Evolutionary conservation across 192 early-diverging fungal species (phyloP), one percentile per base, ranked within the genome.

Genomic region (Coemansia reversa): DNA sequence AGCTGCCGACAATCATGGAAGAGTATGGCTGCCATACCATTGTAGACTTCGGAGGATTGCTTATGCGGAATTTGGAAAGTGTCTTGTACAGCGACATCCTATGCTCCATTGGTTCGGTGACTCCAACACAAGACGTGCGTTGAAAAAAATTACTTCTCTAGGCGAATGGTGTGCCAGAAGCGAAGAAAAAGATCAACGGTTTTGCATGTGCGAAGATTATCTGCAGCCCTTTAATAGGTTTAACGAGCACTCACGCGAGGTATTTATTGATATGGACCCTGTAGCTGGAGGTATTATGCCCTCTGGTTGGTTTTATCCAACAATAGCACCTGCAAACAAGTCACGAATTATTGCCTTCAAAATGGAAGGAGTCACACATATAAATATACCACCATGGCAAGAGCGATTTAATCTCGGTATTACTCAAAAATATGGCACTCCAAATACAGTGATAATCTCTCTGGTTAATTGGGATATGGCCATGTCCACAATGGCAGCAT

Each of bases 381-480:
- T 7, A 1, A 28, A n/a, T 23, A 4, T 27, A 3, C 59, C 50
- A 11, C 24, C 20, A 7, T 47, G 45, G 59, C 2, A 56, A 69
- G 14, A 50, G 30, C 19, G 52, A 35, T 0, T 66, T 77, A 39
- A 47, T 7, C 4, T 33, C 29, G 39, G 27, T 0, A 11, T 69
- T n/a, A 9, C 16, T 4, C 9, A 54, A 22, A 22, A 9, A 5
- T 54, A 28, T 18, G 53, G 55, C 20, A 58, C 19, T 11, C 60
- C 74, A 16, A 42, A 72, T 23, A 49, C 75, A 2, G 45, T 64
- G 6, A 62, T 84, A 3, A 39, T 84, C 19, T 74, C 74, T 12
- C 59, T 84, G 9, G 74, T 65, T 1, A 84, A 84, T 35, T 84
- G 83, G 83, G 83, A 84, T 45, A 60, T 65, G 0, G 75, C 83